Conservation (phyloP, 106 monocot species). For the Dioscorea zingiberensis region DNA sequence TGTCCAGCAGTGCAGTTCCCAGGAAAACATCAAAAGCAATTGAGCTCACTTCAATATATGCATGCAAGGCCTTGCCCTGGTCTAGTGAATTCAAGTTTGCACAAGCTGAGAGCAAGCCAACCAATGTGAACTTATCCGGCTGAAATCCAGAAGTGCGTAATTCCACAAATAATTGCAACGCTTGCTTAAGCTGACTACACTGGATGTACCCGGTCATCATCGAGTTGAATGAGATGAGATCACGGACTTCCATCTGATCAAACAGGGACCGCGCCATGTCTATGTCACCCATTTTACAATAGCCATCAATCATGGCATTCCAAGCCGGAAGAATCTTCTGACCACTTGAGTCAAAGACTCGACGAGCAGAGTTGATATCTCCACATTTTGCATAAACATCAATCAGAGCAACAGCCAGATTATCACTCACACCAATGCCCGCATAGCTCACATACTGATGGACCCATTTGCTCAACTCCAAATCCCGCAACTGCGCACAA, state of each 20-base stretch:
- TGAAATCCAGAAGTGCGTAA: slow-evolving; percentile 26
- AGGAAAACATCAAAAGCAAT: slow-evolving; percentile 42
- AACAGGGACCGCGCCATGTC: slow-evolving; percentile 46
- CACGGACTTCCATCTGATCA: slow-evolving; percentile 36
- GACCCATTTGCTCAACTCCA: slow-evolving; percentile 42
- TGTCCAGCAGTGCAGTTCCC: slow-evolving; percentile 63
- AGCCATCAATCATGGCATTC: slow-evolving; percentile 76
- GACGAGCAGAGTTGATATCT: slow-evolving; percentile 35
- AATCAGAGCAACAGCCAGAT: slow-evolving; percentile 46
- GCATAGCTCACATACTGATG: slow-evolving; percentile 19
- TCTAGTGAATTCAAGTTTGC: slow-evolving; percentile 46
- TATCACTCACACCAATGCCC: slow-evolving; percentile 19
- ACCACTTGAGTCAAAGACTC: slow-evolving; percentile 32
- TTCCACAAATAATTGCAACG: slow-evolving; percentile 39
- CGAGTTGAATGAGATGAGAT: slow-evolving; percentile 63
- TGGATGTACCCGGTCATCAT: slow-evolving; percentile 75
- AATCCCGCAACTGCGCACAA: slow-evolving; percentile 43
- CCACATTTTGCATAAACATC: slow-evolving; percentile 79
- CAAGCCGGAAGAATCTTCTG: slow-evolving; percentile 32
- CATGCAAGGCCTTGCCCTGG: slow-evolving; percentile 57
- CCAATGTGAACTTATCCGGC: slow-evolving; percentile 61
- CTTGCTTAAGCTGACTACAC: slow-evolving; percentile 38
- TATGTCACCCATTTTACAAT: slow-evolving; percentile 60
- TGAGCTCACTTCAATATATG: slow-evolving; percentile 29
- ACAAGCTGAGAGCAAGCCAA: slow-evolving; percentile 58